Conservation (phyloP, 1,139 yeast genomes). For the Candida dubliniensis region DNA sequence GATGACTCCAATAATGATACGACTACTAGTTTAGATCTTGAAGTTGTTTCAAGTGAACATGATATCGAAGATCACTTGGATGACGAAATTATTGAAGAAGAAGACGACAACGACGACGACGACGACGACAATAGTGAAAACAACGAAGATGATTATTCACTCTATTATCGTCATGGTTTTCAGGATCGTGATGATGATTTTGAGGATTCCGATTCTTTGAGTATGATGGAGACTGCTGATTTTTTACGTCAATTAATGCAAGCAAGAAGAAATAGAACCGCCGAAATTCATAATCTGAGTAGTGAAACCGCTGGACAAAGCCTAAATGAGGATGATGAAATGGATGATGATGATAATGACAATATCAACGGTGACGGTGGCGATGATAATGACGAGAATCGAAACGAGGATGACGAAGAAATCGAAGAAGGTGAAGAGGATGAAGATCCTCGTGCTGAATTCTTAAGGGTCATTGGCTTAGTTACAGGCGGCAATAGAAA, state of each 20-base stretch:
- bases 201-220: constrained; percentile 22
- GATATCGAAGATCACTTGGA: constrained; percentile 7
- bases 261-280: constrained; percentile 16
- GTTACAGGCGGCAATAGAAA: constrained; percentile 16
- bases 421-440: constrained; percentile 22
- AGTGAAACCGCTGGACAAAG: constrained; percentile 14
- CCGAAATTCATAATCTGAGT: constrained; percentile 16
- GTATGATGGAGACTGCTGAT: constrained; percentile 26
- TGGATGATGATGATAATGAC: constrained; percentile 20
- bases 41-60: constrained; percentile 5
- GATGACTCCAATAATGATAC: constrained; percentile 1
- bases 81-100: constrained; percentile 10
- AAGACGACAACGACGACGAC: constrained; percentile 11
- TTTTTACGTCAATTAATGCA: constrained; percentile 25
- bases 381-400: constrained; percentile 13
- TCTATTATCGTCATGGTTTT: no score
- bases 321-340: constrained; percentile 15
- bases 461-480: constrained; percentile 30
- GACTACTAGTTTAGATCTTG: not conserved
- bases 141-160: constrained; percentile 23
- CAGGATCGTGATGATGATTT: constrained; percentile 15
- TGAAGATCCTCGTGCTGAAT: constrained; percentile 28
- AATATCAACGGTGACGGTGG: constrained; percentile 12
- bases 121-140: constrained; percentile 5
- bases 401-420: constrained; percentile 21